Conservation (phyloP, 768 basidiomycete genomes). For the Suillus clintonianus region DNA sequence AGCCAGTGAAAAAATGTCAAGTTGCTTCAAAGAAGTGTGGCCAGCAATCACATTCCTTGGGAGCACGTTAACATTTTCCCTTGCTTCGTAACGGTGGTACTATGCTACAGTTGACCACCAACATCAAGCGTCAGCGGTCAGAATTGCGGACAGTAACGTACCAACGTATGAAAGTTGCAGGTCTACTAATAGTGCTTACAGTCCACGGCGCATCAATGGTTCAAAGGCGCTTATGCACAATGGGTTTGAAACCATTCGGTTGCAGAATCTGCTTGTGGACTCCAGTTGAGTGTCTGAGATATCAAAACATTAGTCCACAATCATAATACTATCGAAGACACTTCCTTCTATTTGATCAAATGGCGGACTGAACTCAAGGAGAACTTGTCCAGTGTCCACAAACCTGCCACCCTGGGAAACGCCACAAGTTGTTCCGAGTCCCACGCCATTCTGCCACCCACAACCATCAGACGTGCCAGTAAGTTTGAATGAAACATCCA, state of each 20-base stretch:
- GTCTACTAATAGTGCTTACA: too few species aligned
- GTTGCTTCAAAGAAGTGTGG: neutral
- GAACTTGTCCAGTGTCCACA: too few species aligned
- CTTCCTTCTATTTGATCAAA: neutral
- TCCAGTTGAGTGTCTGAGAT: neutral
- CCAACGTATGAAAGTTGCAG: neutral
- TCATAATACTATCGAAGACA: neutral
- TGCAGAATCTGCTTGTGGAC: neutral
- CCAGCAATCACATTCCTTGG: neutral
- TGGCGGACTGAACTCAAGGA: too few species aligned
- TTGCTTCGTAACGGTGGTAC: neutral
- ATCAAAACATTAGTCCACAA: neutral
- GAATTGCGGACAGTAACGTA: neutral
- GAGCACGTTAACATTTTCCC: neutral
- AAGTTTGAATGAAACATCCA: too few species aligned
- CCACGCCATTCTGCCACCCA: too few species aligned
- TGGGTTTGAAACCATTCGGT: neutral
- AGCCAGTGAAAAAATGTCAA: neutral
- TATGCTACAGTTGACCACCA: neutral
- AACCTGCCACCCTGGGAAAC: too few species aligned
- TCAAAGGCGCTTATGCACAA: neutral
- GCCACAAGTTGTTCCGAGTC: too few species aligned
- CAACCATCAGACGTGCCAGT: too few species aligned
- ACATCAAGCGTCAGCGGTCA: neutral
- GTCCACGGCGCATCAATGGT: neutral